phyloP scores from a whole-genome alignment of 257 asterid genomes.

The Ophiorrhiza pumila region DNA sequence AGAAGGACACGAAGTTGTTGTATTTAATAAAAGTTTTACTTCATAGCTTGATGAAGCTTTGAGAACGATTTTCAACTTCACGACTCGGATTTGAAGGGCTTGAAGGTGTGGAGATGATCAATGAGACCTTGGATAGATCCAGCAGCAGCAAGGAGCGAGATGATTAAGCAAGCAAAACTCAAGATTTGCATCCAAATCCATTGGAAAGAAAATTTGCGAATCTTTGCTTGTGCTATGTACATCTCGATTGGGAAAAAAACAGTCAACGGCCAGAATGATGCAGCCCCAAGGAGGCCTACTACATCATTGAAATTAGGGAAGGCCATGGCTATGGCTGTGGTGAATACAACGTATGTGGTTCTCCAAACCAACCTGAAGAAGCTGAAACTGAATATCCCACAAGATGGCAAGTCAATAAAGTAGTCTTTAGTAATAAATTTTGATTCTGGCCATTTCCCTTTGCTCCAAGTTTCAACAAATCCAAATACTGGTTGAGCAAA shows the following conservation, averaged over 20 bases:
- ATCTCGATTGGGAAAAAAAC: constrained; percentile 64
- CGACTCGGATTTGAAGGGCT: constrained; percentile 43
- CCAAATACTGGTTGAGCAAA: constrained; percentile 58
- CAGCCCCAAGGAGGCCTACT: constrained; percentile 63
- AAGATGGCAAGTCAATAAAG: constrained; percentile 17
- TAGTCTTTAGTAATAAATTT: constrained; percentile 30
- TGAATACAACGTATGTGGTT: constrained; percentile 43
- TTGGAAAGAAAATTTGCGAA: constrained; percentile 28
- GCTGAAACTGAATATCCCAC: constrained; percentile 30
- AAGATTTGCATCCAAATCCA: constrained; percentile 50
- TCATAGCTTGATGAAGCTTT: neutral
- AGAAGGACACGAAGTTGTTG: neutral
- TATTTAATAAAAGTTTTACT: neutral
- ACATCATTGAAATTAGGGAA: constrained; percentile 73
- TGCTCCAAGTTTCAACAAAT: constrained; percentile 40
- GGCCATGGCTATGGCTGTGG: constrained; percentile 50
- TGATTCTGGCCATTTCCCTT: constrained; percentile 33
- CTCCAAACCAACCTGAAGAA: constrained; percentile 59
- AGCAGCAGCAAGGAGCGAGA: constrained; percentile 58
- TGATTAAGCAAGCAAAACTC: constrained; percentile 39
- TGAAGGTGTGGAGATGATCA: constrained; percentile 24
- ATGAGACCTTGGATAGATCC: constrained; percentile 59
- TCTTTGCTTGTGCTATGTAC: constrained; percentile 38
- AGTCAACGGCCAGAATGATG: constrained; percentile 61
- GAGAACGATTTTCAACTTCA: neutral